Evolutionary conservation across 345 rosid species (phyloP), one percentile per base, ranked within the genome.

Genomic region (Hibiscus mutabilis): DNA sequence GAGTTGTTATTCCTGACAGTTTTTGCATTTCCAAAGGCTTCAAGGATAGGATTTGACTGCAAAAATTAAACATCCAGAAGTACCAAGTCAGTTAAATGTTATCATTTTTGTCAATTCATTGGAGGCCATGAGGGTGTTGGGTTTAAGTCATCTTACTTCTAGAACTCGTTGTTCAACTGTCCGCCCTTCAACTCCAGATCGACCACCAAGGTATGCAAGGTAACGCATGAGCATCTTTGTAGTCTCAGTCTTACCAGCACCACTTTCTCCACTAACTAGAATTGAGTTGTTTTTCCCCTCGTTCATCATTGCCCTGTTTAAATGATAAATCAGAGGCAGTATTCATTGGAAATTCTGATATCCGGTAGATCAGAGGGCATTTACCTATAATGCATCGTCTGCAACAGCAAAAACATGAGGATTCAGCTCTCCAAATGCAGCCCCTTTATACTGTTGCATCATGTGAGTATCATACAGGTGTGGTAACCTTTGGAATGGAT

Each of bases 221-320:
- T 95, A 95, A 11, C 97, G 88, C 99, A 95, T 95, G 66, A 95
- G 99, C 99, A 95, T 92, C 82, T 95, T 95, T 55, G 99, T 95
- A 74, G 99, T 95, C 94, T 95, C 99, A 16, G 99, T 95, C 81
- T 95, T 95, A 79, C 99, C 99, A 74, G 99, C 99, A 76, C 99
- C 99, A 75, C 99, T 95, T 88, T 95, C 99, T 76, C 99, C 99
- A 84, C 99, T 95, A 55, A 95, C 99, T 69, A 95, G 88, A 84
- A 95, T 95, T 18, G 99, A 92, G 80, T 95, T 95, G 87, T 97
- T 96, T 84, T 92, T 95, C 68, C 97, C 98, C 78, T 96, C 99
- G 56, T 92, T 96, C 13, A 96, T 87, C 99, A 96, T 96, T 74
- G 92, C 98, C 89, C 99, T 96, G 66, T 73, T 25, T 56, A 79